Evolutionary conservation across 139 green algal species (phyloP), one percentile per base, ranked within the genome.

Genomic region (Chlorokybus atmophyticus): DNA sequence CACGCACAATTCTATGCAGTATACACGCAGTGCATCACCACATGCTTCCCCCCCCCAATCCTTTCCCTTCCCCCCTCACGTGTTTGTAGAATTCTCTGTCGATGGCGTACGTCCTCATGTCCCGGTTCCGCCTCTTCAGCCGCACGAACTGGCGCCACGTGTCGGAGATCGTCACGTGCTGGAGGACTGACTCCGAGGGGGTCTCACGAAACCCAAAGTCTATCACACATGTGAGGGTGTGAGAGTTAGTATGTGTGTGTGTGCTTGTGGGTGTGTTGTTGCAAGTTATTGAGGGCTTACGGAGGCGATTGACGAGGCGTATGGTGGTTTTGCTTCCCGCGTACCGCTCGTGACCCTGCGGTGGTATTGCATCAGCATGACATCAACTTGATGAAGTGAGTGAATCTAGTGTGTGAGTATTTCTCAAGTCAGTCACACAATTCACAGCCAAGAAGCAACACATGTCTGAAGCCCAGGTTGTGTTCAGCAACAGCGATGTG

Each of bases 291-390:
- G 41, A 64, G n/a, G 30, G 42, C 30, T 57, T 44, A 44, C 56
- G 57, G 28, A 56, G 26, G 23, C 57, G 44, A 26, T 66, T 66
- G 31, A 66, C 50, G 17, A 66, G 26, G 7, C 58, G 49, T 27
- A 66, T 58, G 21, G 58, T 66, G n/a, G 58, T 66, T 32, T 47
- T 57, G 44, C 2, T 29, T 32, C 58, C 58, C 29, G 47, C 58
- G 31, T 52, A 32, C 28, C 25, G 39, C 58, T 66, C 58, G 29
- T 59, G 58, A 4, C 58, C 58, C n/a, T n/a, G n/a, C n/a, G n/a
- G n/a, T n/a, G n/a, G 38, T 21, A 44, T 10, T 10, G 38, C 14
- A 17, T 21, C 10, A 17, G 38, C 38, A 17, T n/a, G n/a, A n/a
- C n/a, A n/a, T n/a, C n/a, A n/a, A n/a, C n/a, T n/a, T n/a, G n/a